Base-by-base conservation (phyloP, 2,329 filamentous ascomycete species). In the Furcasterigmium furcatum region DNA sequence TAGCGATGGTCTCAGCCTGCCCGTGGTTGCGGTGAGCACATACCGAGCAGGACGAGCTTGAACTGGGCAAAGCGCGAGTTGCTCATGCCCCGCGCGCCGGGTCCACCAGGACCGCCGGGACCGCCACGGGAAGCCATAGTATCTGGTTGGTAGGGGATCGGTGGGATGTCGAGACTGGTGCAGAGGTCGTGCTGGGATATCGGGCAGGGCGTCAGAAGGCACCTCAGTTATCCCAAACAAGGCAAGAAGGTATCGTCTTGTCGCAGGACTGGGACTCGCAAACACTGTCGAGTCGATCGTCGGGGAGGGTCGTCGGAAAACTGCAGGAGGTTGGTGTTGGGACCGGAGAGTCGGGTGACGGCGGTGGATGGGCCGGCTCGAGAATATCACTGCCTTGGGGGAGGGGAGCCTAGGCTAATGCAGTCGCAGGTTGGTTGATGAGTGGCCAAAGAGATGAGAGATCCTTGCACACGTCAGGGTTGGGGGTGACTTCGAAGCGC, bases 41-140 rank as follows among this genome's bases (percentile, higher is more conserved):
- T 81, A 97, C 94, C 94, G 55, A 99, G 80, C 64, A 99, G 78
- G 55, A 99, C 94, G 60, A 99, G 82, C 80, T 99, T 99, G 76
- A 99, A 99, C 79, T 99, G 94, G 61, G 94, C 92, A 71, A 99
- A 97, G 63, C 92, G 85, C 71, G 88, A 82, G 84, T 85, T 82
- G 34, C 18, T 36, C 78, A 77, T 71, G 64, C 77, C 79, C 60
- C 80, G 79, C 58, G 76, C 72, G 60, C 77, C 79, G 60, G 77
- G 73, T 38, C 39, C 50, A 46, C 48, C 50, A 38, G 48, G 49
- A 40, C 38, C 38, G 18, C 34, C n/a, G 56, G 77, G 73, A 59
- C 71, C 84, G 73, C 84, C 83, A 83, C 91, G 84, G 68, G 88
- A 81, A 72, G 91, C 88, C 92, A 97, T 97, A 67, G 60, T 76